A percentile compares a stretch with the other conserved stretches of the same genome.
These are phyloP conservation scores for Cenchrus americanus DNA, from an alignment of 176 grass and related monocot species.

Conservation along the genomic window DNA sequence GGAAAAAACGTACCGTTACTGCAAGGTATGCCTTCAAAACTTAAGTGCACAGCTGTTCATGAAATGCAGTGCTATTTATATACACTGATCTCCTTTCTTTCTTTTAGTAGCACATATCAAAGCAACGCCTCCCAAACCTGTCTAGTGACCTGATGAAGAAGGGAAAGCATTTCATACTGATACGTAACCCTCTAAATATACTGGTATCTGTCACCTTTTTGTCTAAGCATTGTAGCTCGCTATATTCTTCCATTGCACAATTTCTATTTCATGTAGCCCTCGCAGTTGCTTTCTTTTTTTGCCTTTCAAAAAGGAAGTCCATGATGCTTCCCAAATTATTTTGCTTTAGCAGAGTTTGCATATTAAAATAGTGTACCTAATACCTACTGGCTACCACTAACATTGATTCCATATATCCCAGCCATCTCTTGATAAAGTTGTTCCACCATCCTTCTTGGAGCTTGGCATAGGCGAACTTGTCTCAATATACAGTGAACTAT, in stretches of 20 bases:
- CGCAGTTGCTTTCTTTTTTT: not conserved
- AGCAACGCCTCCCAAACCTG: slow-evolving; percentile 76
- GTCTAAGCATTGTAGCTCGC: not conserved
- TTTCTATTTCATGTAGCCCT: slow-evolving; percentile 9
- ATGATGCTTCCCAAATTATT: not conserved
- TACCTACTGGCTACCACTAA: slow-evolving; percentile 13
- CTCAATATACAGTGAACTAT: slow-evolving; percentile 88
- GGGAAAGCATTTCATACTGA: slow-evolving; percentile 98
- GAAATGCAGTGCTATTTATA: slow-evolving; percentile 10
- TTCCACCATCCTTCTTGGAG: slow-evolving; percentile 83
- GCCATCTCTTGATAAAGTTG: slow-evolving; percentile 91
- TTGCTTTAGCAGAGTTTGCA: slow-evolving; percentile 22
- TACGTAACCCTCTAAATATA: slow-evolving; percentile 85
- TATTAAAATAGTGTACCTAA: not conserved
- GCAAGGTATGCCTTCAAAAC: slow-evolving; percentile 68
- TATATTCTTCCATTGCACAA: not conserved
- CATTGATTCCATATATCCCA: slow-evolving; percentile 45
- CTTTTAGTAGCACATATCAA: slow-evolving; percentile 79
- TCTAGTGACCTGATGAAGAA: slow-evolving; percentile 79
- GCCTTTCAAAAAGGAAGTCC: not conserved
- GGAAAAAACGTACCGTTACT: slow-evolving; percentile 76
- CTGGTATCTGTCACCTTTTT: slow-evolving; percentile 62
- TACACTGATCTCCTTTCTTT: slow-evolving; percentile 17
- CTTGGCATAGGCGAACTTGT: slow-evolving; percentile 85
- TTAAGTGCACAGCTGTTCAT: not conserved